These are phyloP conservation scores for Solanum dulcamara DNA, from an alignment of 257 asterid genomes.

Conservation along the genomic window DNA sequence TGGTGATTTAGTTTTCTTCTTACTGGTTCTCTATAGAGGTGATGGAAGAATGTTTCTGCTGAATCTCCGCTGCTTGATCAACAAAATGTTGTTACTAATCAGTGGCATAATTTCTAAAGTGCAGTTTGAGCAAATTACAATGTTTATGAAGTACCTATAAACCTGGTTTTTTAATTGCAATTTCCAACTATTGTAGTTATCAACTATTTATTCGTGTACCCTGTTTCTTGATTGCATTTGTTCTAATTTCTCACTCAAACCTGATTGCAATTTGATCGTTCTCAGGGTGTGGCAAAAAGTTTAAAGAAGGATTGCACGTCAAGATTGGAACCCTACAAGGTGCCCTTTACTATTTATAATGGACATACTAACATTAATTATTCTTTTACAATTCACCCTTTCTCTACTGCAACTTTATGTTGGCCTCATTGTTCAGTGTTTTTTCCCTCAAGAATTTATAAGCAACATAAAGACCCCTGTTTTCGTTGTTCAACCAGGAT, in stretches of 20 bases:
- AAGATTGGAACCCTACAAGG: constrained; percentile 65
- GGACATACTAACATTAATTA: neutral
- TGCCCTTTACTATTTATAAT: constrained; percentile 9
- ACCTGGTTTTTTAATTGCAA: neutral
- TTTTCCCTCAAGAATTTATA: constrained; percentile 82
- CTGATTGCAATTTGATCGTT: neutral
- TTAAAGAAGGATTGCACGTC: constrained; percentile 68
- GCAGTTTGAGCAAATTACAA: neutral
- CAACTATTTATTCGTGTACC: neutral
- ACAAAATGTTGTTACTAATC: neutral
- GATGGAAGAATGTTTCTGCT: neutral
- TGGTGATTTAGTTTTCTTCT: neutral
- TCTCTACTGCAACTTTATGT: constrained; percentile 4
- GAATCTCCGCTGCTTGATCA: neutral
- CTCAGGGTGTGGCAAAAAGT: constrained; percentile 65
- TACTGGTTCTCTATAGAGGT: neutral
- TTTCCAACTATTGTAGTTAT: neutral
- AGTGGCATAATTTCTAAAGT: neutral
- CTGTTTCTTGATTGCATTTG: neutral
- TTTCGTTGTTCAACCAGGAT: constrained; percentile 83
- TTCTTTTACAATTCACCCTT: constrained; percentile 1
- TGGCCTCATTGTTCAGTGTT: constrained; percentile 49
- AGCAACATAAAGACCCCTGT: constrained; percentile 62
- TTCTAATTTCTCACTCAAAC: neutral
- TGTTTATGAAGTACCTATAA: neutral